These are phyloP conservation scores for Gamsiella multidivaricata DNA, from an alignment of 192 early-diverging fungal species.

Conservation along the genomic window DNA sequence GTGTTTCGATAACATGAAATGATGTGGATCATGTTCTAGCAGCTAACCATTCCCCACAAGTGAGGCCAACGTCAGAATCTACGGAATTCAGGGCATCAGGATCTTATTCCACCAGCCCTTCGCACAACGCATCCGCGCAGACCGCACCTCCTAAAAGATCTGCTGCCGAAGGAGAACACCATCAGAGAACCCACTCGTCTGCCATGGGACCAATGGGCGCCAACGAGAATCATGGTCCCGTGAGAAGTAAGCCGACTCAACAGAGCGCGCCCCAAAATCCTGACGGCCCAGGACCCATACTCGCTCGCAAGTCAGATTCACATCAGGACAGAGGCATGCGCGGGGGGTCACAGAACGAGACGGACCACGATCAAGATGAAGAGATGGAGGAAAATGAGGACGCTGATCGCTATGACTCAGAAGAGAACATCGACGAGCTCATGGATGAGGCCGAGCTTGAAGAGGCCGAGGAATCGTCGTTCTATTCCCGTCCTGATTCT, in stretches of 20 bases:
- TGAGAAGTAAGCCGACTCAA: neutral
- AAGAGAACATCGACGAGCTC: constrained; percentile 30
- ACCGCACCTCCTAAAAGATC: neutral
- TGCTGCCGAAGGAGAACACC: neutral
- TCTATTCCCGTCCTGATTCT: neutral
- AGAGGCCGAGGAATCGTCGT: neutral
- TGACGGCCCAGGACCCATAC: neutral
- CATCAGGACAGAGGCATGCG: neutral
- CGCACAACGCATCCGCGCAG: neutral
- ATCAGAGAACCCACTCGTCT: constrained; percentile 5
- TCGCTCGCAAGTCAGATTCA: neutral
- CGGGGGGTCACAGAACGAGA: neutral
- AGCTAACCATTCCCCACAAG: neutral
- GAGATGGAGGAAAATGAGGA: constrained; percentile 9
- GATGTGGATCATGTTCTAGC: neutral
- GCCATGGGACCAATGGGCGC: constrained; percentile 26
- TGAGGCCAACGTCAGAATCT: neutral
- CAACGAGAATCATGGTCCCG: constrained; percentile 24
- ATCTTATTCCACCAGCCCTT: neutral
- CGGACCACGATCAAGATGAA: constrained; percentile 7
- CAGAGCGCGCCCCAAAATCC: neutral
- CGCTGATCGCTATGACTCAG: neutral
- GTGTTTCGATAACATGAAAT: neutral
- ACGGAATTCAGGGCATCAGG: neutral
- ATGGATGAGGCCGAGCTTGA: constrained; percentile 34